phyloP scores from a whole-genome alignment of 139 green algal genomes.

The Coelastrella sp. region DNA sequence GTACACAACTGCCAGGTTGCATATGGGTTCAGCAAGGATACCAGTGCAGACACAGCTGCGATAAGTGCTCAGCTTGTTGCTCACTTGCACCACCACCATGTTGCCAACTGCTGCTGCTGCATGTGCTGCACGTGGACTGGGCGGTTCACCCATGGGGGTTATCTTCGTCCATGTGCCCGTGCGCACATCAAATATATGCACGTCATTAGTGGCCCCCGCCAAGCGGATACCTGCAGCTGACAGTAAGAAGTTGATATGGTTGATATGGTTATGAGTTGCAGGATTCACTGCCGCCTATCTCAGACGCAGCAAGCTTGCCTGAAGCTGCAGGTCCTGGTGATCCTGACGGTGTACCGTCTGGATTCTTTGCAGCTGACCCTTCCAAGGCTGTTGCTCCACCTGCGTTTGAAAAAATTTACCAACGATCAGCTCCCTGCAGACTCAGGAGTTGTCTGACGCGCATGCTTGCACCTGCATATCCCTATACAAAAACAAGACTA shows the following conservation, averaged over 20 bases:
- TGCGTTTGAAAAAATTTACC: conserved; percentile 52
- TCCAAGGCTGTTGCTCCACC: conserved; percentile 94
- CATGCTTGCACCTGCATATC: not conserved
- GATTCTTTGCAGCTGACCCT: conserved; percentile 64
- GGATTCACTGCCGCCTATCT: too few relatives aligned
- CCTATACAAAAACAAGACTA: too few relatives aligned
- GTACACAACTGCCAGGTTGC: too few relatives aligned
- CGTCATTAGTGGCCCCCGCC: conserved; percentile 92
- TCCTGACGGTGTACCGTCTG: conserved; percentile 38
- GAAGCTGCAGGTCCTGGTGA: conserved; percentile 39
- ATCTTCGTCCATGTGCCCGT: conserved; percentile 89
- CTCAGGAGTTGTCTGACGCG: not conserved
- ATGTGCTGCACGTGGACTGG: conserved; percentile 94
- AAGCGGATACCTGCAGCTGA: conserved; percentile 84
- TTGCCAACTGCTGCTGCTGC: conserved; percentile 97
- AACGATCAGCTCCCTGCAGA: not conserved
- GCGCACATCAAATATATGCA: conserved; percentile 94
- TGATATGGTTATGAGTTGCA: too few relatives aligned
- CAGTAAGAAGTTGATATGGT: not conserved
- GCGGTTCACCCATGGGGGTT: conserved; percentile 84
- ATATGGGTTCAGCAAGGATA: too few relatives aligned
- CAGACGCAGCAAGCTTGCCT: not conserved
- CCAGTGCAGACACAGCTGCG: too few relatives aligned
- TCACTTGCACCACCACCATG: conserved; percentile 96
- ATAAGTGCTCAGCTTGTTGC: too few relatives aligned